Evolutionary conservation across 306 rosid species (phyloP).

Genomic region (Alnus glutinosa): DNA sequence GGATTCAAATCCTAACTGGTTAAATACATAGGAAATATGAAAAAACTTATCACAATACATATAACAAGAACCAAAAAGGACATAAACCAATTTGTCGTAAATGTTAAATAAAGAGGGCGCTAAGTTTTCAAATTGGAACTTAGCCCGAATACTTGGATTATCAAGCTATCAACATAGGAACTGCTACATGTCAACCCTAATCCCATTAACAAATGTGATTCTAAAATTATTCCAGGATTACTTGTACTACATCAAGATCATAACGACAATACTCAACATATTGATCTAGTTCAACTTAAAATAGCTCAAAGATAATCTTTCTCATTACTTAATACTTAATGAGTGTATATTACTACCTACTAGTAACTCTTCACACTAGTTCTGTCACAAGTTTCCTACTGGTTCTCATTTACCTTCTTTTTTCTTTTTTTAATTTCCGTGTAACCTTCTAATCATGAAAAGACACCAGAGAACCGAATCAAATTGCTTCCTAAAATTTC

Average conservation of each 20-base stretch:
- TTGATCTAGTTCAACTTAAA: background rate
- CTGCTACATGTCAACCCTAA: background rate
- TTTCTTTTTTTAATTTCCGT: background rate
- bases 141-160: background rate
- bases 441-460: conserved; percentile 5
- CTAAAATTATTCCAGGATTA: background rate
- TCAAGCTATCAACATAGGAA: background rate
- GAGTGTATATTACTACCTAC: background rate
- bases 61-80: background rate
- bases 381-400: background rate
- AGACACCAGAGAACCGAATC: background rate
- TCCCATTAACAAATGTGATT: background rate
- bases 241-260: background rate
- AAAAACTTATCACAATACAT: background rate
- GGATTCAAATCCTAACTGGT: background rate
- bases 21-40: background rate
- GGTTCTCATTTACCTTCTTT: background rate
- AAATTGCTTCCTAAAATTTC: conserved; percentile 11
- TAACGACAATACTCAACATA: no score
- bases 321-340: background rate
- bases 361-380: background rate
- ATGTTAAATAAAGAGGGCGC: background rate
- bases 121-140: background rate
- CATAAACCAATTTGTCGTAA: background rate
- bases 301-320: background rate